Evolutionary conservation across 1,284 basidiomycete species (phyloP), one percentile per base, ranked within the genome.

Genomic region (Gomphus bonarii): DNA sequence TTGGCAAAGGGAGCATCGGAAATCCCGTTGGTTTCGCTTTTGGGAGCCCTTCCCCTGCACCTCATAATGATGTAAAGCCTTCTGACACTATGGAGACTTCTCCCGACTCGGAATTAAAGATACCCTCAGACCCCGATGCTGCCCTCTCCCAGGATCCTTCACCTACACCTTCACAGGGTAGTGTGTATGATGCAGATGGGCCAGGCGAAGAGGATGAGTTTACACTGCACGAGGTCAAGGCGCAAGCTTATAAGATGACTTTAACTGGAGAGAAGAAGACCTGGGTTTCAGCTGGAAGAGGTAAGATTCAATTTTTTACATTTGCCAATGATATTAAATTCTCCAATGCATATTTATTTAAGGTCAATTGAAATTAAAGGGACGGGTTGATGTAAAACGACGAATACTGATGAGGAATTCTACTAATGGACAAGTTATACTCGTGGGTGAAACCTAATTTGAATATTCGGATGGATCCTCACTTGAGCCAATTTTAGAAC

Each of bases 191-290:
- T 35, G 61, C 58, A 1, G 61, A 60, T 6, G 71, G 70, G 7
- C 66, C 64, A 6, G 72, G 72, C 16, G 91, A 93, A 70, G 87
- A 94, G 67, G 76, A 85, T 46, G 91, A 94, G 67, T 82, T 84
- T 57, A 91, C 87, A 2, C 71, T 75, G 18, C 73, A 84, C 66
- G 74, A 77, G 53, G 72, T 79, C 54, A 80, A 78, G 64, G 74
- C 79, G 50, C 89, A 86, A 66, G 79, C 86, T 42, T 85, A 74
- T 64, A 79, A 75, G 64, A 67, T 90, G 65, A 73, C 67, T 25
- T 64, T 61, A 30, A 75, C 75, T 36, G 76, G 76, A n/a, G 77
- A 75, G 16, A 72, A 69, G 50, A 66, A 68, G 44, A 71, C 75
- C 43, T 88, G 85, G 84, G 74, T 70, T 46, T 81, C 83, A 58